A percentile compares a stretch with the other conserved stretches of the same genome.
Evolutionary conservation across 75 land plant genomes (phyloP).

Genomic region (Chamaecyparis obtusa): DNA sequence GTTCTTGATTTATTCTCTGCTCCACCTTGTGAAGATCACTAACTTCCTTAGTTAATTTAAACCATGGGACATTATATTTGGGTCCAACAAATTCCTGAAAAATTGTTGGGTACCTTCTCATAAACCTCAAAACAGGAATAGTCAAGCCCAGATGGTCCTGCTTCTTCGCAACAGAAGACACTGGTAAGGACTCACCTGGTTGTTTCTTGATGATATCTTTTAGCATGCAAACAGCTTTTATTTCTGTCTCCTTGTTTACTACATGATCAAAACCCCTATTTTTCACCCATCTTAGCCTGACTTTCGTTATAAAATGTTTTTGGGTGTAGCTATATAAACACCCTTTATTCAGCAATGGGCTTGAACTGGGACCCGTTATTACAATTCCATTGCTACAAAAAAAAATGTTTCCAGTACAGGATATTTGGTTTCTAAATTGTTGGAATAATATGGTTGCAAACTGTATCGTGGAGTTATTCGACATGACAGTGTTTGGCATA

Average conservation of each 20-base stretch:
- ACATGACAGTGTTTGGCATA: not conserved
- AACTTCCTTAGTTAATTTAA: slow-evolving; percentile 50
- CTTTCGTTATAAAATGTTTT: slow-evolving; percentile 18
- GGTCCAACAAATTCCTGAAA: slow-evolving; percentile 59
- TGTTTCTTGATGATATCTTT: slow-evolving; percentile 51
- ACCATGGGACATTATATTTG: slow-evolving; percentile 46
- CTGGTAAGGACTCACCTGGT: slow-evolving; percentile 34
- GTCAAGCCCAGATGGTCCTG: slow-evolving; percentile 63
- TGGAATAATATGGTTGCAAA: not conserved
- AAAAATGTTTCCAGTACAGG: not conserved
- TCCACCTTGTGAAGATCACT: slow-evolving; percentile 37
- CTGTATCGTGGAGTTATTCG: not conserved
- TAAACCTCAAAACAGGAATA: slow-evolving; percentile 61
- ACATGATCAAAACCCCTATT: slow-evolving; percentile 63
- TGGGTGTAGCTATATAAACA: slow-evolving; percentile 8
- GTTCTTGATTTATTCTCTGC: slow-evolving; percentile 16
- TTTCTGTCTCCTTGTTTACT: slow-evolving; percentile 63
- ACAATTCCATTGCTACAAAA: not conserved
- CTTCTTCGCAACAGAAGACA: slow-evolving; percentile 35
- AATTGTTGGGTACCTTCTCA: slow-evolving; percentile 72
- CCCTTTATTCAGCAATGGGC: not conserved
- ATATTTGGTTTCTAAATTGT: not conserved
- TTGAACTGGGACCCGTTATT: not conserved
- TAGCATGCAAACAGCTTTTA: slow-evolving; percentile 58
- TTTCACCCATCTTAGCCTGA: slow-evolving; percentile 72